Evolutionary conservation across 140 eudicot genomes (phyloP), one percentile per base, ranked within the genome.

Genomic region (Flaveria floridana): DNA sequence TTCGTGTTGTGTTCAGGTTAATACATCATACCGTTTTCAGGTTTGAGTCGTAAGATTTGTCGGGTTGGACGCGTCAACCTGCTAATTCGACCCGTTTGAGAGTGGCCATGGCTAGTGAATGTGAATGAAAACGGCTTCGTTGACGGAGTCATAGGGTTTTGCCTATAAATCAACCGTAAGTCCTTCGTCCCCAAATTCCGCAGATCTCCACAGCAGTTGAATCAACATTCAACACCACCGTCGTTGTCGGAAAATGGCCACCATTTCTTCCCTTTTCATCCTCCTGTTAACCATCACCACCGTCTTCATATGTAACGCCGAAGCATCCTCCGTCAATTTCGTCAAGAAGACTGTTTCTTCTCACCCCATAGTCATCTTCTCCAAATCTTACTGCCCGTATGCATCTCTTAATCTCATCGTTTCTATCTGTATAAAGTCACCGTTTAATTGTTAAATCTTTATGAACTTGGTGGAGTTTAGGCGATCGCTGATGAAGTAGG

Each of bases 311-410:
- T 79, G 59, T 15, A 76, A 72, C 30, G 62, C 82, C 12, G 75
- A 76, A 73, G 69, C 75, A 68, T 82, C 91, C 42, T 46, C 95
- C 55, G 72, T 84, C 8, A 48, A 81, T 8, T 90, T 94, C 65
- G 96, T 94, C 51, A 90, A 94, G 90, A 88, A 90, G 79, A 90
- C 99, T 15, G 70, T 90, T 21, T 84, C 94, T 15, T 88, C 99
- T 71, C 96, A 94, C 42, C 41, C 92, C 48, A 82, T 90, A 34
- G 99, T 94, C 84, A 85, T 94, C 81, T 94, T 94, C 94, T 94
- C 99, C 90, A 94, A 94, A 81, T 94, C 99, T 55, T 94, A 94
- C 84, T 94, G 99, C 91, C 96, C 91, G 99, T 94, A 80, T 6
- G 87, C 46, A 67, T 39, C 44, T 62, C 46, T 34, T 21, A 14